These are phyloP conservation scores for Dendrocalamus sinicus DNA, from an alignment of 176 grass and related monocot species.

Conservation along the genomic window DNA sequence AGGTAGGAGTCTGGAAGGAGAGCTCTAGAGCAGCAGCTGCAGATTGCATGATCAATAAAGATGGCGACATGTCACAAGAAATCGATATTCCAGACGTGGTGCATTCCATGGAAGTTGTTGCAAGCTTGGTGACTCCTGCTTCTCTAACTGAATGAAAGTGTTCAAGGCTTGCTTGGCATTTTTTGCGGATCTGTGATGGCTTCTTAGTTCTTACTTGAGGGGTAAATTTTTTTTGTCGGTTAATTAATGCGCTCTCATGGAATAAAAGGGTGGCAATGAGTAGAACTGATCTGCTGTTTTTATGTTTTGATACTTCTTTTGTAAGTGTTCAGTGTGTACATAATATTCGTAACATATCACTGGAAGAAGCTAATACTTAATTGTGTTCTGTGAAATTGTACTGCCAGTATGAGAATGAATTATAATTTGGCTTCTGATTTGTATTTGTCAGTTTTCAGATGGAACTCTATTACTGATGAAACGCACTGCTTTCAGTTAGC, in stretches of 20 bases:
- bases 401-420: background rate
- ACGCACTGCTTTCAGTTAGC: background rate
- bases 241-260: background rate
- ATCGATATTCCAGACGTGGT: constrained; percentile 36
- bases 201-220: constrained; percentile 18
- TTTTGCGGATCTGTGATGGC: background rate
- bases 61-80: constrained; percentile 9
- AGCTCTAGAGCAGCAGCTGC: constrained; percentile 28
- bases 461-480: constrained; percentile 5
- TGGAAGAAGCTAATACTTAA: background rate
- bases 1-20: constrained; percentile 46
- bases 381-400: background rate
- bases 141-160: constrained; percentile 32
- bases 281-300: constrained; percentile 3
- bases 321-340: constrained; percentile 14
- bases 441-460: background rate
- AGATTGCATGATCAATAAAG: constrained; percentile 23
- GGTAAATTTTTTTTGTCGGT: constrained; percentile 25
- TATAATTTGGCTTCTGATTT: constrained; percentile 7
- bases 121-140: constrained; percentile 52
- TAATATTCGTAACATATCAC: background rate
- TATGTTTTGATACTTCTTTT: constrained; percentile 7
- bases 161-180: constrained; percentile 5
- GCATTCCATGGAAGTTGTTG: constrained; percentile 44
- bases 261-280: constrained; percentile 7